Conservation (phyloP, 805 yeast genomes). For the Cyberlindnera maritima region DNA sequence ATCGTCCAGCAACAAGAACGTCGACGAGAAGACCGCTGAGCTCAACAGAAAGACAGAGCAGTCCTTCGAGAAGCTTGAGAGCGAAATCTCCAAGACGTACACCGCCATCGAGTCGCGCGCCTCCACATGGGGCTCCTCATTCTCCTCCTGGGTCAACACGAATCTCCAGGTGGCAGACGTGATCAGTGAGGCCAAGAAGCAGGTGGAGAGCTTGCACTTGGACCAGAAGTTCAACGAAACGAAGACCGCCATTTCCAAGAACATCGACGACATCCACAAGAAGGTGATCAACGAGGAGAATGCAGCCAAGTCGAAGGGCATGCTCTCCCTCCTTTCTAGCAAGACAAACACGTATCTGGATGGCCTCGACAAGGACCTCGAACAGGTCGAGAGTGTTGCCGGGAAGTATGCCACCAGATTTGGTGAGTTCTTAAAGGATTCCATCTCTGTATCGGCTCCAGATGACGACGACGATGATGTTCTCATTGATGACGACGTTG, state of each 20-base stretch:
- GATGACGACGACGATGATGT: slow-evolving; percentile 22
- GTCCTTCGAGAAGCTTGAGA: slow-evolving; percentile 48
- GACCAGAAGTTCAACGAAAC: slow-evolving; percentile 17
- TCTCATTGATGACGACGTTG: slow-evolving; percentile 32
- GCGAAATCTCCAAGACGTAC: slow-evolving; percentile 51
- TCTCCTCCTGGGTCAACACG: slow-evolving; percentile 32
- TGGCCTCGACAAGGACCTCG: slow-evolving; percentile 70
- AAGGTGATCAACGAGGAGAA: slow-evolving; percentile 18
- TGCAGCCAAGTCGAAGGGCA: slow-evolving; percentile 13
- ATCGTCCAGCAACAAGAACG: slow-evolving; percentile 5
- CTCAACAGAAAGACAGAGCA: slow-evolving; percentile 50
- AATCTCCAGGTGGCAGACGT: slow-evolving; percentile 36
- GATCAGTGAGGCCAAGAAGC: slow-evolving; percentile 25
- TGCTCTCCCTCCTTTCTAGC: slow-evolving; percentile 13
- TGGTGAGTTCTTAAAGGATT: slow-evolving; percentile 51
- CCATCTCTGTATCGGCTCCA: slow-evolving; percentile 30
- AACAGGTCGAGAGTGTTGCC: slow-evolving; percentile 68
- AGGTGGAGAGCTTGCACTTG: slow-evolving; percentile 23
- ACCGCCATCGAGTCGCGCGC: slow-evolving; percentile 41
- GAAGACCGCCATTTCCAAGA: slow-evolving; percentile 12
- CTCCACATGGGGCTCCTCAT: slow-evolving; percentile 31
- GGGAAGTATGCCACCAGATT: slow-evolving; percentile 55
- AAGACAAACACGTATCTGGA: slow-evolving; percentile 66
- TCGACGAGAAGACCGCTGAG: slow-evolving; percentile 15
- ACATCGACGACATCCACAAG: slow-evolving; percentile 14